Conservation (phyloP, 2,329 filamentous ascomycete genomes). For the Fusarium odoratissimum region DNA sequence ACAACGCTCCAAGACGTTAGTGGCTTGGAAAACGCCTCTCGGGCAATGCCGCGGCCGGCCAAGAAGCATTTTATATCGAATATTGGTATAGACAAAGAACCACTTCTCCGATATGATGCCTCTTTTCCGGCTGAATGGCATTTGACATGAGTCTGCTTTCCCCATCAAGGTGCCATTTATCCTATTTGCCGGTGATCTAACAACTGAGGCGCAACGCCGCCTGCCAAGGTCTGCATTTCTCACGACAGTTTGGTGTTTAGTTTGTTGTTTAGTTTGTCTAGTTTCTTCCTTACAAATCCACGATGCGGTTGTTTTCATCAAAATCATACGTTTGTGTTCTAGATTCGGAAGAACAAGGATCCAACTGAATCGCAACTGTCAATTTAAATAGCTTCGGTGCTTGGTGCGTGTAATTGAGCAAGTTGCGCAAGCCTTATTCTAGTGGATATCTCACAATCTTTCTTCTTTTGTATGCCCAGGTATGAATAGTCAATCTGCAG, state of each 20-base stretch:
- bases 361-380: not conserved
- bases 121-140: not conserved
- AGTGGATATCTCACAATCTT: not conserved
- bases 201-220: not conserved
- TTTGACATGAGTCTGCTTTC: not conserved
- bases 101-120: not conserved
- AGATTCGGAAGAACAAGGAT: not conserved
- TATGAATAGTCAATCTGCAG: not conserved
- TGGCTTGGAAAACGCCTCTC: conserved; percentile 20
- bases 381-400: not conserved
- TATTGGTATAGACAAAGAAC: not conserved
- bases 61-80: conserved; percentile 8
- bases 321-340: conserved; percentile 13
- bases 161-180: not conserved
- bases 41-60: conserved; percentile 19
- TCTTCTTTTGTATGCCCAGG: not conserved
- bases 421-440: not conserved
- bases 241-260: not conserved
- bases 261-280: not conserved
- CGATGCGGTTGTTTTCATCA: conserved; percentile 1
- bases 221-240: not conserved
- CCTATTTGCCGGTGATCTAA: not conserved
- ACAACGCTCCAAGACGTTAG: conserved; percentile 14
- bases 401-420: not conserved
- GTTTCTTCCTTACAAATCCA: not conserved